phyloP scores from a whole-genome alignment of 2,329 filamentous ascomycete species.

The Pestalotiopsis fici region DNA sequence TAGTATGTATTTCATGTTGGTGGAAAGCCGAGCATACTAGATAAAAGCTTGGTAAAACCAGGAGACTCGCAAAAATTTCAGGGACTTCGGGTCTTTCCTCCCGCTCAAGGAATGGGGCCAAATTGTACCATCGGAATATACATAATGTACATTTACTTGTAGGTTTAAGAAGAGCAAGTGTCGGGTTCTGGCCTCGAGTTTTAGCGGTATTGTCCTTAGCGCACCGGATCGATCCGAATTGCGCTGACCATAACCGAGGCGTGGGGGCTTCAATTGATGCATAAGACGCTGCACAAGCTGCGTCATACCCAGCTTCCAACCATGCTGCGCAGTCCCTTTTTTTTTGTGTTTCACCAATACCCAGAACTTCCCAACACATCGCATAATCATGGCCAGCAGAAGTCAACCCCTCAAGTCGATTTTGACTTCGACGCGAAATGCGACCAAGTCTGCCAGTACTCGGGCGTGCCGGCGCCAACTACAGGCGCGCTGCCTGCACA shows the following conservation, averaged over 20 bases:
- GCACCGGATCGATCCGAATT: neutral
- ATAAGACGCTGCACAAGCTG: conserved; percentile 2
- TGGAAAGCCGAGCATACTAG: too few relatives aligned
- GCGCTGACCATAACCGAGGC: neutral
- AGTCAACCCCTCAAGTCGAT: neutral
- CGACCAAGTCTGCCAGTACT: neutral
- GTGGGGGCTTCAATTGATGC: neutral
- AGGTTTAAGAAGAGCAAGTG: neutral
- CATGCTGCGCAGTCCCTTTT: neutral
- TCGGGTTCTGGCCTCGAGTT: neutral
- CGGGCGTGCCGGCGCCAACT: neutral
- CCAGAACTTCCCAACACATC: neutral
- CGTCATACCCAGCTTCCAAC: neutral
- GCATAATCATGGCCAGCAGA: neutral
- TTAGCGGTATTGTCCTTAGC: neutral
- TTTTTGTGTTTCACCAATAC: neutral
- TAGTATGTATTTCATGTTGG: too few relatives aligned
- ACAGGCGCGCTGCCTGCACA: conserved; percentile 21
- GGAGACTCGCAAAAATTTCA: too few relatives aligned
- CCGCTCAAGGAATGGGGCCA: too few relatives aligned
- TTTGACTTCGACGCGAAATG: neutral
- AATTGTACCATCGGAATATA: neutral
- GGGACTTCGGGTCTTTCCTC: too few relatives aligned
- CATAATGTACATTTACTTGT: too few relatives aligned
- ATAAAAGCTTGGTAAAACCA: too few relatives aligned